A percentile compares a stretch with the other conserved stretches of the same genome.
Evolutionary conservation across 2,329 filamentous ascomycete genomes (phyloP).

Genomic region (Aureobasidium vineae): DNA sequence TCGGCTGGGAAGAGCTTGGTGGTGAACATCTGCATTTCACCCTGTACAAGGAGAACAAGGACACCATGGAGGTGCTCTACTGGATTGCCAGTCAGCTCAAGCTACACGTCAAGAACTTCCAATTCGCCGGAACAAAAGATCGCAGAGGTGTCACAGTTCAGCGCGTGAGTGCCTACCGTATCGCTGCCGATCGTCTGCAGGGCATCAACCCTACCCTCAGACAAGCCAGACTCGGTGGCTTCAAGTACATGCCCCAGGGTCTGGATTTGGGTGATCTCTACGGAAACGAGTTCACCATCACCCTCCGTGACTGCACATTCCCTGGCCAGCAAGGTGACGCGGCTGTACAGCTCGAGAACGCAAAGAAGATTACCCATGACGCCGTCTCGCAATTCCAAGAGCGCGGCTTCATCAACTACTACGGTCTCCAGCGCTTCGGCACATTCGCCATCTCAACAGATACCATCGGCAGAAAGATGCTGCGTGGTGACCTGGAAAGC

Average conservation of each 20-base stretch:
- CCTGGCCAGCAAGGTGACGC: conserved; percentile 41
- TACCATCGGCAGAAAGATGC: conserved; percentile 76
- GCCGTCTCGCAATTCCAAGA: conserved; percentile 66
- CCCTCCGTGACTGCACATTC: conserved; percentile 79
- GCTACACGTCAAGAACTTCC: conserved; percentile 65
- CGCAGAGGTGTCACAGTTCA: conserved; percentile 83
- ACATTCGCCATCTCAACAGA: conserved; percentile 85
- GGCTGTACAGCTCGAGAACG: conserved; percentile 44
- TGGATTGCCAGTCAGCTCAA: conserved; percentile 73
- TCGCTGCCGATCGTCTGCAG: conserved; percentile 62
- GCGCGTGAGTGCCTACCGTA: conserved; percentile 66
- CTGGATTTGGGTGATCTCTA: conserved; percentile 78
- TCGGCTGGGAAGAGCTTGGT: conserved; percentile 64
- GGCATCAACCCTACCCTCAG: conserved; percentile 61
- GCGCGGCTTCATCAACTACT: conserved; percentile 95
- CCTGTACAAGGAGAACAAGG: conserved; percentile 94
- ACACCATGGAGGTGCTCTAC: conserved; percentile 87
- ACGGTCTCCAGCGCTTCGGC: conserved; percentile 94
- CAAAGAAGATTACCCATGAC: conserved; percentile 52
- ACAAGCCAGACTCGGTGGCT: conserved; percentile 65
- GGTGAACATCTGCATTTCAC: conserved; percentile 87
- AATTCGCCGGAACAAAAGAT: conserved; percentile 90
- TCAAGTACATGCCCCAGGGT: conserved; percentile 68
- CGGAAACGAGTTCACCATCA: conserved; percentile 93
- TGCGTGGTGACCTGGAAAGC: conserved; percentile 75